A percentile compares a stretch with the other conserved stretches of the same genome.
phyloP scores from a whole-genome alignment of 2,329 filamentous ascomycete species.

The Davidsoniella australis region DNA sequence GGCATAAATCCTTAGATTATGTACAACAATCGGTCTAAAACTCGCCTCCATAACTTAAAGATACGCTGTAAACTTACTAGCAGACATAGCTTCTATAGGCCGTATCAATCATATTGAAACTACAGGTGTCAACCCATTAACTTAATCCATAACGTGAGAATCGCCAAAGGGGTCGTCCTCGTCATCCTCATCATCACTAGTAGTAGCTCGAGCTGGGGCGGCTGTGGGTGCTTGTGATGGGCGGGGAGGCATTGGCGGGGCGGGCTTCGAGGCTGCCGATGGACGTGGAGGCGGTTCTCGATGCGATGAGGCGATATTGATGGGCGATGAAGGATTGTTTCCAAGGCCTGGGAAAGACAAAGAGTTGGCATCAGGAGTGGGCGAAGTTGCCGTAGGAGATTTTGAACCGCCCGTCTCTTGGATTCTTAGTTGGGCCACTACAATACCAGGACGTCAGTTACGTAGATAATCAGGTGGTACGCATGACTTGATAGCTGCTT shows the following conservation, averaged over 20 bases:
- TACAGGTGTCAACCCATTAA: neutral
- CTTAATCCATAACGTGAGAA: constrained; percentile 18
- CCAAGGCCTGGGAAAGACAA: constrained; percentile 16
- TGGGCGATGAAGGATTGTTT: constrained; percentile 22
- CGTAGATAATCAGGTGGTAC: neutral
- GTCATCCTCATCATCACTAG: constrained; percentile 51
- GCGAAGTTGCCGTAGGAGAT: constrained; percentile 24
- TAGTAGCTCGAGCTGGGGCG: constrained; percentile 19
- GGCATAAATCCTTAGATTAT: too few species aligned
- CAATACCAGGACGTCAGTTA: constrained; percentile 14
- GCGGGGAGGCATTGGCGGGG: constrained; percentile 30
- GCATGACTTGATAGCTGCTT: constrained; percentile 16
- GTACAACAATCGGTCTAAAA: too few species aligned
- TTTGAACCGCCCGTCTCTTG: constrained; percentile 28
- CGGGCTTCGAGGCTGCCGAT: constrained; percentile 30
- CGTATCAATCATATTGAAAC: too few species aligned
- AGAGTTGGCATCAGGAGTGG: constrained; percentile 27
- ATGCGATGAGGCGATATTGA: neutral
- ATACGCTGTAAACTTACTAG: too few species aligned
- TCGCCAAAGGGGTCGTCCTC: constrained; percentile 83
- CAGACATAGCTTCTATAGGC: too few species aligned
- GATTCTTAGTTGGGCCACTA: constrained; percentile 36
- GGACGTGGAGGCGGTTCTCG: constrained; percentile 28
- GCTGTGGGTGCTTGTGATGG: constrained; percentile 22
- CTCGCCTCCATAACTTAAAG: too few species aligned